phyloP scores from a whole-genome alignment of 139 green algal species.

The Prasinococcaceae sp. region DNA sequence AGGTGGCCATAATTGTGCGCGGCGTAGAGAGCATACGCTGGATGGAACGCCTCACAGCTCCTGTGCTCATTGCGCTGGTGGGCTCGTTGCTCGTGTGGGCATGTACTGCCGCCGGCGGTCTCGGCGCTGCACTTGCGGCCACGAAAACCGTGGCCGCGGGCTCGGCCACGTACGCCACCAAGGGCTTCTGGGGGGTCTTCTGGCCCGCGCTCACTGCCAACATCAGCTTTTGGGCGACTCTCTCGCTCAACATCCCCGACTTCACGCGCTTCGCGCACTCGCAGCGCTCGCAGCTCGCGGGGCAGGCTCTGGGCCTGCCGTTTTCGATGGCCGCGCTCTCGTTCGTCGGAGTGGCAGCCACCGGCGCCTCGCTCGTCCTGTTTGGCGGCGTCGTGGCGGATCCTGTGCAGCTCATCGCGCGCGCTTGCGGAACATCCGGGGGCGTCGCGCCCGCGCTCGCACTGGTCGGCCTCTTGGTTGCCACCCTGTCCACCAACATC shows the following conservation, averaged over 20 bases:
- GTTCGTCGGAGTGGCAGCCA: slow-evolving; percentile 59
- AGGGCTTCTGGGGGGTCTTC: slow-evolving; percentile 52
- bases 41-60: slow-evolving; percentile 51
- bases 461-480: slow-evolving; percentile 43
- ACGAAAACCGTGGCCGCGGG: neutral
- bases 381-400: slow-evolving; percentile 57
- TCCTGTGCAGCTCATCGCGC: slow-evolving; percentile 44
- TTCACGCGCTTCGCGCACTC: slow-evolving; percentile 51
- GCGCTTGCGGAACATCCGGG: slow-evolving; percentile 1
- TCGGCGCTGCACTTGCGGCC: slow-evolving; percentile 10
- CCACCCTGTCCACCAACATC: slow-evolving; percentile 73
- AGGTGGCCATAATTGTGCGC: slow-evolving; percentile 42
- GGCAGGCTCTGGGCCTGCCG: slow-evolving; percentile 57
- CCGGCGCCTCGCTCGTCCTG: slow-evolving; percentile 50
- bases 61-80: slow-evolving; percentile 50
- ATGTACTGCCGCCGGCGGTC: slow-evolving; percentile 28
- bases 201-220: slow-evolving; percentile 52
- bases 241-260: slow-evolving; percentile 68
- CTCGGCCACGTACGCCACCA: neutral
- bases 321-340: slow-evolving; percentile 61
- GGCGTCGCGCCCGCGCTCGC: slow-evolving; percentile 6
- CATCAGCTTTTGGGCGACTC: slow-evolving; percentile 61
- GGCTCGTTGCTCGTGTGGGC: slow-evolving; percentile 53
- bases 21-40: slow-evolving; percentile 61
- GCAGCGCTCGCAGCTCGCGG: slow-evolving; percentile 43